These are phyloP conservation scores for Zhuliangozyma blackwelliae DNA, from an alignment of 1,139 yeast genomes.

Conservation along the genomic window DNA sequence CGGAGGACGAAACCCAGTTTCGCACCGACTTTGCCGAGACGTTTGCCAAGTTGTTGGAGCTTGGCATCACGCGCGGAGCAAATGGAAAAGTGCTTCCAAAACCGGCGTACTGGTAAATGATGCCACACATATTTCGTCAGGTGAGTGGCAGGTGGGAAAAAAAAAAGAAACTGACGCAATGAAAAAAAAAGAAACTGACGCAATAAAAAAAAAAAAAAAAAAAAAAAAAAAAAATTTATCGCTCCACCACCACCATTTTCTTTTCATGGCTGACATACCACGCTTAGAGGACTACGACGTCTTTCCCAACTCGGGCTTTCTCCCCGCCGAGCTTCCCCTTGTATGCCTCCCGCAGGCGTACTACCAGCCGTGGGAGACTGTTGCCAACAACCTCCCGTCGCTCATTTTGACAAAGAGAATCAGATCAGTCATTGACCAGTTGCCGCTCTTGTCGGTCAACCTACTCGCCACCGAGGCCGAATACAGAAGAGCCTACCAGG, in stretches of 20 bases:
- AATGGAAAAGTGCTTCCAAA: slow-evolving; percentile 12
- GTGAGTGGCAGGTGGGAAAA: background rate
- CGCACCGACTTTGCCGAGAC: slow-evolving; percentile 50
- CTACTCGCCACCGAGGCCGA: slow-evolving; percentile 44
- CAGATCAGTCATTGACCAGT: slow-evolving; percentile 52
- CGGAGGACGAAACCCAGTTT: slow-evolving; percentile 48
- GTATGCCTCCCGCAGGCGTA: slow-evolving; percentile 55
- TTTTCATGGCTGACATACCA: slow-evolving; percentile 10
- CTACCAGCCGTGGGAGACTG: slow-evolving; percentile 73
- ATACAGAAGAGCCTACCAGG: slow-evolving; percentile 73
- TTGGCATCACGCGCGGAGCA: slow-evolving; percentile 37
- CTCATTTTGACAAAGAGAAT: slow-evolving; percentile 63
- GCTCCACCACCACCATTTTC: background rate
- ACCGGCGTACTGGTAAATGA: background rate
- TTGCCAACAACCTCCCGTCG: slow-evolving; percentile 66
- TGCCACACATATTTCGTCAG: background rate
- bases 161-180: background rate
- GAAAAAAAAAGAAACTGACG: background rate
- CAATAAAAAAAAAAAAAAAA: background rate
- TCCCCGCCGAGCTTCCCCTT: slow-evolving; percentile 68
- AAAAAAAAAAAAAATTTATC: background rate
- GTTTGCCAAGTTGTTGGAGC: slow-evolving; percentile 54
- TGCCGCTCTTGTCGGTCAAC: slow-evolving; percentile 51
- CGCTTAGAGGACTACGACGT: slow-evolving; percentile 61
- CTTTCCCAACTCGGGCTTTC: slow-evolving; percentile 67